Evolutionary conservation across 768 basidiomycete species (phyloP).

Genomic region (Postia placenta): DNA sequence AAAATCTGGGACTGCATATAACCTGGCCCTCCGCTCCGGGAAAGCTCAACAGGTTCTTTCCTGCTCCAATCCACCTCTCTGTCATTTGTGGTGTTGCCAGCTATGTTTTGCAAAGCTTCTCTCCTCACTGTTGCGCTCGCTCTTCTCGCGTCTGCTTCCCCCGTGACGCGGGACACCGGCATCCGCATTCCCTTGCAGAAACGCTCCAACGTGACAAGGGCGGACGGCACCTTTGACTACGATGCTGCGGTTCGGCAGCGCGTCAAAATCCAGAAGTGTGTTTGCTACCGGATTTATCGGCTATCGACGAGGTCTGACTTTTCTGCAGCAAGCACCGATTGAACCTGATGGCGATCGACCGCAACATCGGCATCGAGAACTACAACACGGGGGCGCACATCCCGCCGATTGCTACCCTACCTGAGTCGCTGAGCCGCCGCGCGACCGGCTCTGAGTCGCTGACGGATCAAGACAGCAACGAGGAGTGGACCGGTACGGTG

Average conservation of each 20-base stretch:
- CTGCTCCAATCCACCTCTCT: neutral
- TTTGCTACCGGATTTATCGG: neutral
- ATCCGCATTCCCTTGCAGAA: constrained; percentile 12
- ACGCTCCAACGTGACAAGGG: constrained; percentile 5
- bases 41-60: neutral
- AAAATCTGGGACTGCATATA: neutral
- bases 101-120: constrained; percentile 26
- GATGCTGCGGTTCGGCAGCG: constrained; percentile 8
- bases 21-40: neutral
- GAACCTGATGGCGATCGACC: constrained; percentile 12
- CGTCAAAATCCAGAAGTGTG: constrained; percentile 14
- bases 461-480: constrained; percentile 14
- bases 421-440: constrained; percentile 10
- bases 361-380: constrained; percentile 7
- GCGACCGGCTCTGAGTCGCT: constrained; percentile 15
- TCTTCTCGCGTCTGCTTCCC: constrained; percentile 20
- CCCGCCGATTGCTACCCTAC: constrained; percentile 12
- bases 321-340: constrained; percentile 14
- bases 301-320: neutral
- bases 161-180: constrained; percentile 15
- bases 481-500: constrained; percentile 29
- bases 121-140: constrained; percentile 21
- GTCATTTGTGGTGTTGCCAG: neutral
- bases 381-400: constrained; percentile 10
- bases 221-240: constrained; percentile 14